Conservation (phyloP, 108 stramenopile genomes). For the Craspedostauros australis region DNA sequence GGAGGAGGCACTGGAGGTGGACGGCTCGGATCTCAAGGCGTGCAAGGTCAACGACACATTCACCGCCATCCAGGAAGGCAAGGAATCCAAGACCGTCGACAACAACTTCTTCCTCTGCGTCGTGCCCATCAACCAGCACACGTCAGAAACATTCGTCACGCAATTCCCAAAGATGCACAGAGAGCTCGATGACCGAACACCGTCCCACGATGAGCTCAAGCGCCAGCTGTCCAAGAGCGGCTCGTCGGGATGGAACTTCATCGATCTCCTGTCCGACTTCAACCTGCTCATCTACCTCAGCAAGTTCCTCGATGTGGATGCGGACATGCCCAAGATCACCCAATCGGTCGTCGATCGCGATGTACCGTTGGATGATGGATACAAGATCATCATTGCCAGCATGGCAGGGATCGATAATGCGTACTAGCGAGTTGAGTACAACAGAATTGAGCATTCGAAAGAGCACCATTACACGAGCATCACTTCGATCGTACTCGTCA, state of each 20-base stretch:
- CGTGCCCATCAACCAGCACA: conserved; percentile 91
- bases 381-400: conserved; percentile 82
- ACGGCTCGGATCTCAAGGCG: conserved; percentile 70
- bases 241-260: conserved; percentile 82
- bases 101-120: conserved; percentile 92
- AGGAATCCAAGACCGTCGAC: conserved; percentile 86
- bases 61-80: conserved; percentile 96
- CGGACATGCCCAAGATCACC: conserved; percentile 81
- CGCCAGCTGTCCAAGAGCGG: conserved; percentile 81
- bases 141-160: conserved; percentile 73
- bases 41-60: conserved; percentile 92
- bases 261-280: conserved; percentile 91
- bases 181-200: conserved; percentile 57
- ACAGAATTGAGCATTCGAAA: too few species aligned
- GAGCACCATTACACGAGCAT: too few species aligned
- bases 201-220: conserved; percentile 82
- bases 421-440: conserved; percentile 16
- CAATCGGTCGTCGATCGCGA: conserved; percentile 73
- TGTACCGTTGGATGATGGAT: conserved; percentile 85
- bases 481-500: too few species aligned
- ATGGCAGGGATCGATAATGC: conserved; percentile 75
- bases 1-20: conserved; percentile 85
- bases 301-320: conserved; percentile 66
- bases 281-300: conserved; percentile 85
- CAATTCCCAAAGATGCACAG: conserved; percentile 88